Percentiles rank a stretch among this genome's conserved stretches.
Evolutionary conservation across 129 eudicot species (phyloP).

Genomic region (Mikania micrantha): DNA sequence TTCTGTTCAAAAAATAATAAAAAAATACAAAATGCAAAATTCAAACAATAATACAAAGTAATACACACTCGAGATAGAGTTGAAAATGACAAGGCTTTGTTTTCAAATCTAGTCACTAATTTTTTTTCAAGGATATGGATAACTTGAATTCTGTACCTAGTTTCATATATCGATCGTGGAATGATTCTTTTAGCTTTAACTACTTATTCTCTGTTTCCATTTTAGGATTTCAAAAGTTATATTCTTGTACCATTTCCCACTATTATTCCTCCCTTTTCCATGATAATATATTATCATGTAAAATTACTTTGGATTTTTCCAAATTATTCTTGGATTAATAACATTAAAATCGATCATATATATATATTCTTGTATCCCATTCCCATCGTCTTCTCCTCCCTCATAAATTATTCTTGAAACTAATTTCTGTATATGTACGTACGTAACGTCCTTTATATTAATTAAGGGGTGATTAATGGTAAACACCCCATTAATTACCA

Average conservation of each 20-base stretch:
- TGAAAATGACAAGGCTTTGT: conserved; percentile 34
- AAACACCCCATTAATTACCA: no score
- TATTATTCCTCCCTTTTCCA: conserved; percentile 8
- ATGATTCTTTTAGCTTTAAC: conserved; percentile 17
- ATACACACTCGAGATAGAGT: conserved; percentile 8
- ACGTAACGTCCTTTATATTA: no score
- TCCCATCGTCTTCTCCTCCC: background rate
- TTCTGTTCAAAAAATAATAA: background rate
- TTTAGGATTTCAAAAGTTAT: conserved; percentile 3
- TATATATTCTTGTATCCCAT: background rate
- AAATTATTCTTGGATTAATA: background rate
- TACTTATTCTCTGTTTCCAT: no score
- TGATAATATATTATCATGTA: background rate
- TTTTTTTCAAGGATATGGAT: background rate
- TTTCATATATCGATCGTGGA: no score
- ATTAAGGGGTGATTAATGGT: no score
- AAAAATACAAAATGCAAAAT: conserved; percentile 20
- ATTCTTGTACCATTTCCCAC: conserved; percentile 7
- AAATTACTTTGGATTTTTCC: background rate
- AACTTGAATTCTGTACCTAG: conserved; percentile 11
- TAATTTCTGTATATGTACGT: no score
- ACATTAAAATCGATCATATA: no score
- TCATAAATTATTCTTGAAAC: background rate
- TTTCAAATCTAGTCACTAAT: conserved; percentile 21
- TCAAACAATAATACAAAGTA: conserved; percentile 31